Evolutionary conservation across 2,329 filamentous ascomycete species (phyloP).

Genomic region (Pseudogymnoascus sp.): DNA sequence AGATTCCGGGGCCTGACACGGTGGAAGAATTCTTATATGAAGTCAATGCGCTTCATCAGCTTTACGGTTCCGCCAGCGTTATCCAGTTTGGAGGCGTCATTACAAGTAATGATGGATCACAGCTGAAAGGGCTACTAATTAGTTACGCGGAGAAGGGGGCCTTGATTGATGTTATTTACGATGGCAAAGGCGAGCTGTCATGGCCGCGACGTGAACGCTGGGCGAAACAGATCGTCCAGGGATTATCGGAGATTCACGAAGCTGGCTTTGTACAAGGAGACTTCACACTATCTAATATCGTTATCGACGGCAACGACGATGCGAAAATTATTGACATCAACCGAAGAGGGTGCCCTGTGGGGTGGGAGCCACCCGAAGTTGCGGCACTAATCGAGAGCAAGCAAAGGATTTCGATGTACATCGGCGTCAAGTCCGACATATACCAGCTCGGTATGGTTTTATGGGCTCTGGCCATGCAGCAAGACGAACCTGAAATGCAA

Average conservation of each 20-base stretch:
- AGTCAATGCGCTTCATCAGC: constrained; percentile 81
- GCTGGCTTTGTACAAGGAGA: constrained; percentile 95
- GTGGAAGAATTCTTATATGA: constrained; percentile 97
- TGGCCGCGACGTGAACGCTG: constrained; percentile 76
- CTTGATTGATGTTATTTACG: constrained; percentile 84
- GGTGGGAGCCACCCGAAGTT: constrained; percentile 95
- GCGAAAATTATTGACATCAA: constrained; percentile 99
- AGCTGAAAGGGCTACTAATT: constrained; percentile 84
- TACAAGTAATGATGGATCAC: constrained; percentile 64
- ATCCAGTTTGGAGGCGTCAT: constrained; percentile 84
- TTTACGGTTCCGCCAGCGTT: constrained; percentile 66
- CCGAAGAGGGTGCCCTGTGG: constrained; percentile 88
- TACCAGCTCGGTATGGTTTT: constrained; percentile 96
- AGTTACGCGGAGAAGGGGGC: constrained; percentile 80
- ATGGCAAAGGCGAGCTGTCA: constrained; percentile 51
- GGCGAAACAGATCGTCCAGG: constrained; percentile 85
- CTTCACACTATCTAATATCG: constrained; percentile 95
- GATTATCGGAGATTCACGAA: constrained; percentile 88
- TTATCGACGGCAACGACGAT: constrained; percentile 74
- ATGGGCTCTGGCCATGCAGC: constrained; percentile 80
- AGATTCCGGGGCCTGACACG: constrained; percentile 91
- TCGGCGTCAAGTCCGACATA: constrained; percentile 93
- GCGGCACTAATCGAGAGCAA: constrained; percentile 76
- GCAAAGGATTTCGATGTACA: constrained; percentile 92
- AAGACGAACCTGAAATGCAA: constrained; percentile 82